Evolutionary conservation across 2,329 filamentous ascomycete species (phyloP), one percentile per base, ranked within the genome.

Genomic region (Colletotrichum lini): DNA sequence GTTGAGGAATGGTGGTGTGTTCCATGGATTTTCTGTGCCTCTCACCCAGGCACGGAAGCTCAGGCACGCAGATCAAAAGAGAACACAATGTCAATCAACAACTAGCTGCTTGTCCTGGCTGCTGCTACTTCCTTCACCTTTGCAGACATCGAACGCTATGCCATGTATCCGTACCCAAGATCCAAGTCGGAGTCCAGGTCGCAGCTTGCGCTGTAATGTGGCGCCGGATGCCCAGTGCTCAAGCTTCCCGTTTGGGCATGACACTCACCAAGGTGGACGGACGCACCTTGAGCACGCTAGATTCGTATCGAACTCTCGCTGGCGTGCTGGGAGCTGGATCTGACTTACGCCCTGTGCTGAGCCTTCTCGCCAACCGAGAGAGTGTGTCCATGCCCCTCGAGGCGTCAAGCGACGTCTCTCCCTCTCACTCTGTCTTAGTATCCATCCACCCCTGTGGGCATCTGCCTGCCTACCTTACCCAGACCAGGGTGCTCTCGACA

Each of bases 321-420:
- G 53, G 21, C 64, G 44, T 44, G 67, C 30, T 23, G 52, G 57
- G 26, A 67, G 68, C 64, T 52, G 68, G 64, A 71, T 67, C 57
- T 67, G 64, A 57, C 56, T 62, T 49, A 61, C 50, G 64, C 64
- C 68, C 68, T 71, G 68, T 67, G 68, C 50, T 67, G 57, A 38
- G 35, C 38, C 30, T 35, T 15, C 35, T 40, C 23, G 53, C 35
- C 30, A 56, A 30, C n/a, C n/a, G 35, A 56, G 35, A 38, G 35
- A 10, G 35, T 35, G 12, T 12, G 35, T 40, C 53, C 53, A 56
- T 40, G 35, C 35, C 35, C 30, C 35, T 56, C 35, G 53, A 38
- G n/a, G 35, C 53, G 30, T n/a, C 30, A 30, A 50, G 49, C 10
- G 30, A 35, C 30, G 30, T 30, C 30, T 30, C 30, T 30, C 30